Evolutionary conservation across 805 yeast species (phyloP), one percentile per base, ranked within the genome.

Genomic region (Hanseniaspora jakobsenii): DNA sequence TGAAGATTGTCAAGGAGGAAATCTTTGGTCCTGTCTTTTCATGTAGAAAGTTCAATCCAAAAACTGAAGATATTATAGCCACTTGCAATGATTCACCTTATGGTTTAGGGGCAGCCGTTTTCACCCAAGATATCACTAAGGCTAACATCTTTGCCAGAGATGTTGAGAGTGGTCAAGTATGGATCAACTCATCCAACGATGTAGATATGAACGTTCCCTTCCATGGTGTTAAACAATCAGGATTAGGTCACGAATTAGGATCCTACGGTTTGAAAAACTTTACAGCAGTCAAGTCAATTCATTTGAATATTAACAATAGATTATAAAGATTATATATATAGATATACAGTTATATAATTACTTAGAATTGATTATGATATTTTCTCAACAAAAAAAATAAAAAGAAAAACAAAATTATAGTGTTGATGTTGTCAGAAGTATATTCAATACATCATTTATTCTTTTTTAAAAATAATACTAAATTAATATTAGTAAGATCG

Each of bases 11-110:
- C 47, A 69, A 70, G 51, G 94, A 84, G 61, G 94, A 84, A 63
- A 82, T 84, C 48, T 84, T 84, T 60, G 94, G 94, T 16, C 94
- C 94, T 13, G 94, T 84, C 27, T 84, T 78, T 21, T 68, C 76
- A 6, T 67, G 80, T 28, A 73, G 78, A 47, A 74, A 72, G 60
- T 84, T 84, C 64, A 57, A 65, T 29, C 65, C 76, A 24, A 80
- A 76, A 51, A 79, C 74, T 39, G 41, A 39, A 27, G 18, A 35
- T 55, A 94, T 75, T 4, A 50, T 84, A 22, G 64, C 60, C 49
- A 69, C 68, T 48, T 93, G 93, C 52, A 84, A 84, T 60, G 73
- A 72, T 53, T 70, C 85, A 9, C 70, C 69, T 42, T 84, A 82
- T 57, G 94, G 94, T 5, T 72, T 84, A 47, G 94, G 87, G 8